These are phyloP conservation scores for Neurospora tetrasperma DNA, from an alignment of 495 filamentous ascomycete species.

Conservation along the genomic window DNA sequence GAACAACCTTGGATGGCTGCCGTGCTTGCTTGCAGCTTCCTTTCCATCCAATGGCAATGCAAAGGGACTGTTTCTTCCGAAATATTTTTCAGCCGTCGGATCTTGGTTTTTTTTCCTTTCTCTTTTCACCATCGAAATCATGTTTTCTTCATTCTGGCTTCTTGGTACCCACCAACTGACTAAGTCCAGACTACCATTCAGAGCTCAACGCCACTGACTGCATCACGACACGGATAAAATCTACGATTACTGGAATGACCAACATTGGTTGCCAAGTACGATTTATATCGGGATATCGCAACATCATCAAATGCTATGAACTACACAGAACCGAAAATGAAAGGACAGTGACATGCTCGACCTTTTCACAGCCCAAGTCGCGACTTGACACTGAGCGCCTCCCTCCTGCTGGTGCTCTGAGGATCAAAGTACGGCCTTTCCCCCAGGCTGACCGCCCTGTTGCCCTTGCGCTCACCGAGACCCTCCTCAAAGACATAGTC, in stretches of 20 bases:
- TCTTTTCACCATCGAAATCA: not conserved
- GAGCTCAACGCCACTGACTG: not conserved
- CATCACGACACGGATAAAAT: not conserved
- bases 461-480: conserved; percentile 49
- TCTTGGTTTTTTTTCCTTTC: not conserved
- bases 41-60: not conserved
- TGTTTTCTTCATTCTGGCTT: too few relatives aligned
- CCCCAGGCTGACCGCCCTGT: conserved; percentile 54
- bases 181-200: not conserved
- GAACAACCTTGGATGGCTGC: not conserved
- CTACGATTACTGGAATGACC: not conserved
- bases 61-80: not conserved
- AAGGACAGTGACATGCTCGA: not conserved
- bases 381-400: conserved; percentile 33
- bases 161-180: too few relatives aligned
- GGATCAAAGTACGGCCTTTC: conserved; percentile 63
- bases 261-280: not conserved
- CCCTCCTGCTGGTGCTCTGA: conserved; percentile 45
- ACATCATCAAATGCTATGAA: not conserved
- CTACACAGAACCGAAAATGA: not conserved
- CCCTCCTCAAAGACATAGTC: conserved; percentile 49
- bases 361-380: not conserved
- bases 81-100: not conserved
- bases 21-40: not conserved
- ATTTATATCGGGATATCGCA: not conserved